Percentiles rank a stretch among this genome's conserved stretches.
Evolutionary conservation across 306 rosid species (phyloP).

Genomic region (Trichosanthes truncata): DNA sequence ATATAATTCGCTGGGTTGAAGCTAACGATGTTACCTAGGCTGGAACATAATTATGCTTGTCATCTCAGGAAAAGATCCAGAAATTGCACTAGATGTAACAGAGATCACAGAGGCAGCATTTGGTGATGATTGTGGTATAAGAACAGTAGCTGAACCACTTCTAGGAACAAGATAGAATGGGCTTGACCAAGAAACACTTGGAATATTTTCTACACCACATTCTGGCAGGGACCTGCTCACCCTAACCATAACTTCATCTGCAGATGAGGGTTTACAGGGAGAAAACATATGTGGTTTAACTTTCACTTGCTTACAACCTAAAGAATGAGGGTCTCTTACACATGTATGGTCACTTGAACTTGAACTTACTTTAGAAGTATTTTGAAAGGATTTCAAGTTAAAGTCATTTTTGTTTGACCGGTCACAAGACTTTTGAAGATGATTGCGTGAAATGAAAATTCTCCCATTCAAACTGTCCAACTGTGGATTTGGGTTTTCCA

Average conservation of each 20-base stretch:
- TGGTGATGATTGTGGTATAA: slow-evolving; percentile 58
- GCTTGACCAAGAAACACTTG: slow-evolving; percentile 55
- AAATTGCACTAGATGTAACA: slow-evolving; percentile 54
- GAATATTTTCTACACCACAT: slow-evolving; percentile 23
- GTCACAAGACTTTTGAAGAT: slow-evolving; percentile 21
- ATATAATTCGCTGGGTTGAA: neutral
- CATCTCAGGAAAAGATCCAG: slow-evolving; percentile 68
- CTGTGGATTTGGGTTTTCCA: slow-evolving; percentile 31
- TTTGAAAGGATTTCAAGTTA: slow-evolving; percentile 18
- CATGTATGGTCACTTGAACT: slow-evolving; percentile 24
- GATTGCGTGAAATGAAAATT: slow-evolving; percentile 19
- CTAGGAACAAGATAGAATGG: slow-evolving; percentile 74
- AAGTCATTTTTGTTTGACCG: slow-evolving; percentile 21
- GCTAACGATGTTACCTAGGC: slow-evolving; percentile 53
- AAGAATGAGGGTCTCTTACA: slow-evolving; percentile 29
- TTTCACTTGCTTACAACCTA: slow-evolving; percentile 42
- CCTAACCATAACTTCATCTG: slow-evolving; percentile 58
- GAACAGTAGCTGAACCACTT: slow-evolving; percentile 79
- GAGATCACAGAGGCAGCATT: slow-evolving; percentile 68
- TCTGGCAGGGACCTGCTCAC: slow-evolving; percentile 40
- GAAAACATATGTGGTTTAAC: slow-evolving; percentile 66
- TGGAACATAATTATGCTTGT: slow-evolving; percentile 75
- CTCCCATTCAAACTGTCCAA: slow-evolving; percentile 15
- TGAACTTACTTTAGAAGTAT: slow-evolving; percentile 17
- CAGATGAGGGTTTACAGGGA: slow-evolving; percentile 44